A percentile compares a stretch with the other conserved stretches of the same genome.
These are phyloP conservation scores for Ophiocordyceps polyrhachis-furcata DNA, from an alignment of 2,329 filamentous ascomycete genomes.

Conservation along the genomic window DNA sequence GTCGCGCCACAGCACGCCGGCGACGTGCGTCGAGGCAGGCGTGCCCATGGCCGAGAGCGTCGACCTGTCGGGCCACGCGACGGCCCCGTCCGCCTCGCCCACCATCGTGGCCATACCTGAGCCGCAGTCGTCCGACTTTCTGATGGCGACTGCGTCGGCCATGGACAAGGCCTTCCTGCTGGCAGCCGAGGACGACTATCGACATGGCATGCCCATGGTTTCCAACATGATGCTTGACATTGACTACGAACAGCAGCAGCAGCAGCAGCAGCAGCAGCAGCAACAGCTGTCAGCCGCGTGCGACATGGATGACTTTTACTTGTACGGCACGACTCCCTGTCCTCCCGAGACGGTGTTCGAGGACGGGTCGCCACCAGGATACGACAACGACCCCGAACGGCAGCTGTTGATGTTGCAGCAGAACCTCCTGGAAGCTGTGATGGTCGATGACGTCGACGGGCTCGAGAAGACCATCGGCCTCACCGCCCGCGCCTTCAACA, in stretches of 20 bases:
- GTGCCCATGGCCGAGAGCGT: background rate
- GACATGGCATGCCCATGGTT: background rate
- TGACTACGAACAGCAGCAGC: background rate
- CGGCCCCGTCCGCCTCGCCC: background rate
- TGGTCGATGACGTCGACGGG: background rate
- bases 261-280: background rate
- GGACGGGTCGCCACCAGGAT: background rate
- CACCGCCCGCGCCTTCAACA: background rate
- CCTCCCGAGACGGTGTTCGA: background rate
- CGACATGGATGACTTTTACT: constrained; percentile 1
- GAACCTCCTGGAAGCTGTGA: background rate
- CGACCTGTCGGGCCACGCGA: background rate
- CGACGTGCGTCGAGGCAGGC: background rate
- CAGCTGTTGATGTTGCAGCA: constrained; percentile 1
- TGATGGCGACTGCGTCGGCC: background rate
- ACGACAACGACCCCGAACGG: background rate
- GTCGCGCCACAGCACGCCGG: background rate
- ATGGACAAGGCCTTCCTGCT: background rate
- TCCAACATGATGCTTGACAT: background rate
- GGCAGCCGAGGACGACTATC: background rate
- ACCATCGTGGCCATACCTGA: background rate
- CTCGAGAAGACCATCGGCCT: background rate
- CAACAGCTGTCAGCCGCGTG: background rate
- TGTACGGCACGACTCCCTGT: background rate
- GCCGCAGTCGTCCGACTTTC: background rate